Base-by-base conservation (phyloP, 768 basidiomycete species). In the Amanita rubescens region DNA sequence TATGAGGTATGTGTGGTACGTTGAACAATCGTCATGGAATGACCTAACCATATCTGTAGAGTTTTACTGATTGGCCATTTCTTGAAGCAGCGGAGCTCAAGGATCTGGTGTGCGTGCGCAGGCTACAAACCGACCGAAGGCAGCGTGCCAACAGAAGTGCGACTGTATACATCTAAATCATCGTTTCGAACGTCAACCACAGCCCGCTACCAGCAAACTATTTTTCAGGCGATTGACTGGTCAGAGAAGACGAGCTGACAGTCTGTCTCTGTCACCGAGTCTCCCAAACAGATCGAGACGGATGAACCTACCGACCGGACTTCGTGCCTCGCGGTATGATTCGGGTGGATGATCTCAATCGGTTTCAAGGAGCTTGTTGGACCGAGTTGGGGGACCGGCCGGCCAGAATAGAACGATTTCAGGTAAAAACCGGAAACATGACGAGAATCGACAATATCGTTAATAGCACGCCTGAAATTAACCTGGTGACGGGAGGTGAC, bases 31-130 rank as follows among this genome's bases (percentile, higher is more conserved):
- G n/a, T 27, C 27, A 41, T 30, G 37, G n/a, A 35, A 37, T 30
- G 14, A 22, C 34, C 34, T 33, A 2, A 51, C 22, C 33, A 48
- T 37, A 47, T 25, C 56, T 65, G 39, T 57, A 55, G 42, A 81
- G 75, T 54, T 95, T 96, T 69, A 92, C 90, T 27, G 82, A 87
- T 53, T 95, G 92, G 92, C 70, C 95, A 20, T 96, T 95, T 63
- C 69, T 70, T 30, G 87, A 89, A 65, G 89, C 87, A 19, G 79
- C 80, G 85, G 85, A 49, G 78, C 76, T 20, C 70, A 76, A 4
- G 82, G 79, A 55, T 65, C 76, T 3, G 78, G 80, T 27, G 62
- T 69, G 32, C 60, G 75, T 7, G 50, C 70, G 14, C 70, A 70
- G 55, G 56, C 73, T 8, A 68, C 47, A 62, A 71, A 61, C 58